Evolutionary conservation across 1,284 basidiomycete genomes (phyloP).

Genomic region (Fomitopsis betulina): DNA sequence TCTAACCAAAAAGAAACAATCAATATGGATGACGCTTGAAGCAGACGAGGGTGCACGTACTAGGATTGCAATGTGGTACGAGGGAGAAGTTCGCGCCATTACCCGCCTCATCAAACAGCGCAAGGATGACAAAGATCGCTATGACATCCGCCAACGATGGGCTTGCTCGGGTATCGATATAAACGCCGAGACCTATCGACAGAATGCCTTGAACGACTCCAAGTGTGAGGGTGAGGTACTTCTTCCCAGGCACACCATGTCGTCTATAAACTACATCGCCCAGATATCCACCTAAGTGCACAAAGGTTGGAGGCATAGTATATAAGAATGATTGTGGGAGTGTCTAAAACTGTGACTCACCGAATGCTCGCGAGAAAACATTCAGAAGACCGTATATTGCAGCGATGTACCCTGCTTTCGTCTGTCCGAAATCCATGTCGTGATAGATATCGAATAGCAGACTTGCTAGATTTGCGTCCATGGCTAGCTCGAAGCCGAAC

Average conservation of each 20-base stretch:
- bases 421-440: constrained; percentile 35
- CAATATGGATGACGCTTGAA: background rate
- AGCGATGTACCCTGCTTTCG: constrained; percentile 49
- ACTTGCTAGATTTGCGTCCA: constrained; percentile 53
- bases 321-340: background rate
- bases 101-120: constrained; percentile 41
- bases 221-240: constrained; percentile 42
- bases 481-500: constrained; percentile 56
- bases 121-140: constrained; percentile 29
- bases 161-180: constrained; percentile 33
- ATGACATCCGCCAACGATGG: constrained; percentile 25
- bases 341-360: background rate
- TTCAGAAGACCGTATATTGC: constrained; percentile 49
- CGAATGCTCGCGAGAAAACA: constrained; percentile 45
- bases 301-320: background rate
- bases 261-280: constrained; percentile 45
- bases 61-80: constrained; percentile 48
- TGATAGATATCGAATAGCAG: constrained; percentile 40
- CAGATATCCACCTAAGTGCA: constrained; percentile 39
- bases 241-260: constrained; percentile 47
- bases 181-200: constrained; percentile 41
- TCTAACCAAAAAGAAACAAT: constrained; percentile 21
- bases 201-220: constrained; percentile 44
- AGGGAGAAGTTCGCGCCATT: constrained; percentile 54
- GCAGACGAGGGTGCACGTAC: constrained; percentile 23